phyloP scores from a whole-genome alignment of 2,329 filamentous ascomycete species.

The Fusarium brachygibbosum region DNA sequence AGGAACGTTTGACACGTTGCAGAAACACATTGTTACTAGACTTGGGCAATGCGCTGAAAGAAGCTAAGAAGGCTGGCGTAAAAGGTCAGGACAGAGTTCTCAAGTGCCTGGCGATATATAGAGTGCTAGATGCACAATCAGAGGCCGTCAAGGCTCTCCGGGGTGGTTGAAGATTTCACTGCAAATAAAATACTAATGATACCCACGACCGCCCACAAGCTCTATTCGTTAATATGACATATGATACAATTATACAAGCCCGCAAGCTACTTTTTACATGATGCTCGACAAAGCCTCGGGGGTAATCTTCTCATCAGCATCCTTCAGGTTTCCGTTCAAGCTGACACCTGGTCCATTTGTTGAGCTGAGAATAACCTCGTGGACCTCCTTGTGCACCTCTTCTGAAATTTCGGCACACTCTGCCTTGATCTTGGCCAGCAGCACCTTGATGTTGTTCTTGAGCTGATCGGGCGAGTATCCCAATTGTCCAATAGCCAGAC shows the following conservation, averaged over 20 bases:
- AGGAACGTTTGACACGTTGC: slow-evolving; percentile 66
- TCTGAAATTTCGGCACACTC: slow-evolving; percentile 80
- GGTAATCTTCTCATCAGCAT: slow-evolving; percentile 69
- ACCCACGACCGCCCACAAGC: slow-evolving; percentile 43
- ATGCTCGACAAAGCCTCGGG: slow-evolving; percentile 65
- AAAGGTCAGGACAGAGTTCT: slow-evolving; percentile 62
- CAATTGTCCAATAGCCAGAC: slow-evolving; percentile 92
- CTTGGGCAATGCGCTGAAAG: slow-evolving; percentile 63
- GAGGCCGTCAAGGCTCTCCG: slow-evolving; percentile 65
- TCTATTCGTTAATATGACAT: slow-evolving; percentile 52
- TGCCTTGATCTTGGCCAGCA: slow-evolving; percentile 82
- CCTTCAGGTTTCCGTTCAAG: slow-evolving; percentile 82
- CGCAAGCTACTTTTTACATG: slow-evolving; percentile 60
- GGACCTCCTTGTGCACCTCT: slow-evolving; percentile 59
- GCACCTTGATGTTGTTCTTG: slow-evolving; percentile 83
- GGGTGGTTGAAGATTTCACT: slow-evolving; percentile 53
- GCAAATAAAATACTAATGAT: slow-evolving; percentile 46
- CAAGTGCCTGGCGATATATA: slow-evolving; percentile 67
- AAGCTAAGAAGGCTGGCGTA: slow-evolving; percentile 59
- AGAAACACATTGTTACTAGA: slow-evolving; percentile 70
- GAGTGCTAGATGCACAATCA: slow-evolving; percentile 64
- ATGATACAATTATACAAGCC: slow-evolving; percentile 57
- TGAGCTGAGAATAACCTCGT: slow-evolving; percentile 83
- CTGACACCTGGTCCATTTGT: slow-evolving; percentile 90
- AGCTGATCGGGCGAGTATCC: slow-evolving; percentile 90